Conservation (phyloP, 2,329 filamentous ascomycete genomes). For the Talaromyces sp. region DNA sequence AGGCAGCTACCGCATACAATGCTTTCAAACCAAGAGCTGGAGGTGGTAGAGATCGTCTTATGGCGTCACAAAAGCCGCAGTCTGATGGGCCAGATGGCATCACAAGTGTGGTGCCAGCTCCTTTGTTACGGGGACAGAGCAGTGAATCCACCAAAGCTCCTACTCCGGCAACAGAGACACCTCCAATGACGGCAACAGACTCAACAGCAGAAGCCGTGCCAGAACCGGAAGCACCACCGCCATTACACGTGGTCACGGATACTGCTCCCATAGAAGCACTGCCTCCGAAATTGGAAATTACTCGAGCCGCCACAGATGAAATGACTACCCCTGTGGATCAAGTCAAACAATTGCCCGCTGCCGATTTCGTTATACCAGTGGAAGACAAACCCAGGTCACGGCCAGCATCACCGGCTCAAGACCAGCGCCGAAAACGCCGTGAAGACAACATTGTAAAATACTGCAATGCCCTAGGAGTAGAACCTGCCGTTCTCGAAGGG, state of each 20-base stretch:
- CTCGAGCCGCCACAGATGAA: constrained; percentile 28
- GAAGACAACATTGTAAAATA: constrained; percentile 75
- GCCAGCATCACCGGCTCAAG: constrained; percentile 38
- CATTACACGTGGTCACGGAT: neutral
- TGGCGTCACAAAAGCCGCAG: constrained; percentile 55
- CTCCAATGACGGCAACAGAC: constrained; percentile 20
- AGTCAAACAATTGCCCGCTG: constrained; percentile 12
- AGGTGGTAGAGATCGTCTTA: constrained; percentile 74
- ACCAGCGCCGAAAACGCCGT: constrained; percentile 56
- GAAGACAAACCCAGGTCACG: constrained; percentile 21
- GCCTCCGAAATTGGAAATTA: constrained; percentile 36
- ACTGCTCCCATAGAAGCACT: constrained; percentile 12
- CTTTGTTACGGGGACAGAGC: constrained; percentile 43
- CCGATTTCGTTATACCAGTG: constrained; percentile 10
- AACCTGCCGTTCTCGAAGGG: constrained; percentile 69
- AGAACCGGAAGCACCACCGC: constrained; percentile 7
- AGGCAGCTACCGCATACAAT: constrained; percentile 66
- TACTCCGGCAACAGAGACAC: constrained; percentile 15
- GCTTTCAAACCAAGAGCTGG: constrained; percentile 84
- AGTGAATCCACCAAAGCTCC: constrained; percentile 31
- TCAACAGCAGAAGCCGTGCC: constrained; percentile 6
- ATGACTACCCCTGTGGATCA: constrained; percentile 20
- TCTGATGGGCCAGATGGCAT: constrained; percentile 79
- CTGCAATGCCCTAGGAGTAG: constrained; percentile 70
- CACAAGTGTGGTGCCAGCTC: constrained; percentile 79